Percentiles rank a stretch among this genome's conserved stretches.
These are phyloP conservation scores for Cucurbita ficifolia DNA, from an alignment of 306 rosid species.

Conservation along the genomic window DNA sequence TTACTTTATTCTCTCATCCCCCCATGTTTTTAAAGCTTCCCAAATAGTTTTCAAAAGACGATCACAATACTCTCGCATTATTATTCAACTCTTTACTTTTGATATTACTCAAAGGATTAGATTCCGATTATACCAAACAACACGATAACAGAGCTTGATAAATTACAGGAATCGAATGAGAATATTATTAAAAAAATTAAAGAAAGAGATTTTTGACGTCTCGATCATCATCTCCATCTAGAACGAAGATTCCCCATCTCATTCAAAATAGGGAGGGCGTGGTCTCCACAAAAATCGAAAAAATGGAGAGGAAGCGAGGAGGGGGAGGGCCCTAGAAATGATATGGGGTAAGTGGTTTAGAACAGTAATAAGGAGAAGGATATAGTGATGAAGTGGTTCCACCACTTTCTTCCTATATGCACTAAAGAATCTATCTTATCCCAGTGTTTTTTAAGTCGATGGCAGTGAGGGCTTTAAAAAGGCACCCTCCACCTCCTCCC, in stretches of 20 bases:
- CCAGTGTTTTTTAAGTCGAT: not conserved
- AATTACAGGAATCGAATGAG: not conserved
- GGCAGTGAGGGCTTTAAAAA: not conserved
- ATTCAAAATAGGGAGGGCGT: not conserved
- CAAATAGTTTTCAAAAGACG: not conserved
- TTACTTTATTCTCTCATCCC: not conserved
- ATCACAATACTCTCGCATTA: too few relatives aligned
- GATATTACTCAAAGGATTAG: too few relatives aligned
- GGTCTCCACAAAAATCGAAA: not conserved
- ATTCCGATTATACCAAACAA: too few relatives aligned
- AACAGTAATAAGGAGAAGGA: not conserved
- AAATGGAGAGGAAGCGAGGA: not conserved
- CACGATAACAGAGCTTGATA: too few relatives aligned
- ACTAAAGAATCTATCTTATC: conserved; percentile 3
- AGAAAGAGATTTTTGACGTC: not conserved
- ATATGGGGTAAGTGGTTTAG: not conserved
- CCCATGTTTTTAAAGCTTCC: not conserved
- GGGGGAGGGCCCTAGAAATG: not conserved
- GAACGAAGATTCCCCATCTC: not conserved
- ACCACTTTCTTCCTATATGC: conserved; percentile 4
- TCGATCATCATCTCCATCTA: not conserved
- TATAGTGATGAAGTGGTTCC: not conserved
- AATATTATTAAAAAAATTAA: not conserved
- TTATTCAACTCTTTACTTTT: too few relatives aligned
- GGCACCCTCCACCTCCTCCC: too few relatives aligned